Percentiles rank a stretch among this genome's conserved stretches.
phyloP scores from a whole-genome alignment of 495 filamentous ascomycete genomes.

The Hypoxylon cercidicola region DNA sequence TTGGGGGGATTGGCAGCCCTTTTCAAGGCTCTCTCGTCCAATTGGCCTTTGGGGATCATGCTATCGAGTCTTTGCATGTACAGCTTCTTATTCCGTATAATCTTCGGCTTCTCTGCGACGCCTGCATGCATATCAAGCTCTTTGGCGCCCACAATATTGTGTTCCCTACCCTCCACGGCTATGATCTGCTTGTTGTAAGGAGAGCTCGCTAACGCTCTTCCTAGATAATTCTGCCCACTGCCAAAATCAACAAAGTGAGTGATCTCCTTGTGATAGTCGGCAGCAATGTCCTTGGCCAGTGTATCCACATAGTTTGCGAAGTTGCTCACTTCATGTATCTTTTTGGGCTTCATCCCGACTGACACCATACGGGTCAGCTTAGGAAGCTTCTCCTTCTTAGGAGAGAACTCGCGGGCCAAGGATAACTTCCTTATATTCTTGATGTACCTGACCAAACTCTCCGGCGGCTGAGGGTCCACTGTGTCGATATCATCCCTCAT shows the following conservation, averaged over 20 bases:
- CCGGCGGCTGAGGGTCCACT: conserved; percentile 67
- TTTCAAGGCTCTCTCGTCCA: conserved; percentile 54
- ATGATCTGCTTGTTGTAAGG: conserved; percentile 89
- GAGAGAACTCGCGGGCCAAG: conserved; percentile 69
- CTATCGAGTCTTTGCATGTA: conserved; percentile 62
- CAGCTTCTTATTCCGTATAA: conserved; percentile 80
- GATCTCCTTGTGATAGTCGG: conserved; percentile 58
- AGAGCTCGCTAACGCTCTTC: conserved; percentile 81
- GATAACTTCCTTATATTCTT: conserved; percentile 75
- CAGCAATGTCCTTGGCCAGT: conserved; percentile 63
- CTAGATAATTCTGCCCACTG: conserved; percentile 95
- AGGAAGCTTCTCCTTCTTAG: conserved; percentile 52
- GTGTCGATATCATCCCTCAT: conserved; percentile 74
- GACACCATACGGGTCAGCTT: conserved; percentile 74
- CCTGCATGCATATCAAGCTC: conserved; percentile 81
- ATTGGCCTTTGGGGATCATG: conserved; percentile 48
- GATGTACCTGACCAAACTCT: conserved; percentile 77
- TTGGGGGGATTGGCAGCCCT: conserved; percentile 50
- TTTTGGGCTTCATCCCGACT: conserved; percentile 95
- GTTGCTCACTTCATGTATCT: conserved; percentile 87
- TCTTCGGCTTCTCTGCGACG: conserved; percentile 71
- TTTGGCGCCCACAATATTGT: conserved; percentile 86
- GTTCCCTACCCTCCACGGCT: conserved; percentile 86
- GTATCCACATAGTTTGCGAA: conserved; percentile 66
- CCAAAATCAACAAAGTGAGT: conserved; percentile 96